These are phyloP conservation scores for Tolypocladium cylindrosporum DNA, from an alignment of 2,329 filamentous ascomycete genomes.

Conservation along the genomic window DNA sequence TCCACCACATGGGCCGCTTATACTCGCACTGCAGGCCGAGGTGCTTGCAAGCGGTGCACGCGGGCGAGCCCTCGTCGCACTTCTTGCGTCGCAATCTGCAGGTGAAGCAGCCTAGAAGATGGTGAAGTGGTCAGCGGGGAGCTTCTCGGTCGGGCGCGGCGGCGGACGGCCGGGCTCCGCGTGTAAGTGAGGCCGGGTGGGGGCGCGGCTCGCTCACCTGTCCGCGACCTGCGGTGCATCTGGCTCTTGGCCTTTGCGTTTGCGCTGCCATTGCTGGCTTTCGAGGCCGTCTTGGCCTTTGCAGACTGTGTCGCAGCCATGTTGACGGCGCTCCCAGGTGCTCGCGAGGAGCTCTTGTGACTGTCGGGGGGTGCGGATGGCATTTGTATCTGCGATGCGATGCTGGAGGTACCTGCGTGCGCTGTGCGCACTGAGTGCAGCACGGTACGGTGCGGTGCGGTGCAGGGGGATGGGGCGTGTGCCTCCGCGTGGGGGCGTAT, in stretches of 20 bases:
- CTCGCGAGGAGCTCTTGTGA: conserved; percentile 38
- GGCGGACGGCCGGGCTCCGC: neutral
- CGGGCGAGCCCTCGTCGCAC: conserved; percentile 55
- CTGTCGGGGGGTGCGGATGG: conserved; percentile 55
- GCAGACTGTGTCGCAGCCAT: conserved; percentile 52
- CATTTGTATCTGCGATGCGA: conserved; percentile 35
- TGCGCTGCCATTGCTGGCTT: conserved; percentile 34
- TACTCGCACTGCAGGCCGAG: conserved; percentile 89
- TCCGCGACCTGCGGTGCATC: conserved; percentile 89
- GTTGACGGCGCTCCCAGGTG: conserved; percentile 36
- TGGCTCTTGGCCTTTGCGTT: conserved; percentile 63
- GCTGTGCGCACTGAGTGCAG: neutral
- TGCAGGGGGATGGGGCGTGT: conserved; percentile 15
- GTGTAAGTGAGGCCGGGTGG: conserved; percentile 18
- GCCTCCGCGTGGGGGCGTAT: conserved; percentile 7
- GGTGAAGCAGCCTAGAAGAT: conserved; percentile 51
- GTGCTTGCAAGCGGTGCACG: conserved; percentile 57
- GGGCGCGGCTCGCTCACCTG: conserved; percentile 51
- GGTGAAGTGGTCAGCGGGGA: conserved; percentile 1
- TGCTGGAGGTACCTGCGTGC: neutral
- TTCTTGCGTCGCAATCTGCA: conserved; percentile 59
- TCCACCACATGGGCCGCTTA: conserved; percentile 96
- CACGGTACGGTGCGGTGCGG: conserved; percentile 10
- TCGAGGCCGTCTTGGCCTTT: conserved; percentile 49
- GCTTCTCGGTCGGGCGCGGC: neutral